Base-by-base conservation (phyloP, 352 stramenopile genomes). In the Globisporangium splendens region DNA sequence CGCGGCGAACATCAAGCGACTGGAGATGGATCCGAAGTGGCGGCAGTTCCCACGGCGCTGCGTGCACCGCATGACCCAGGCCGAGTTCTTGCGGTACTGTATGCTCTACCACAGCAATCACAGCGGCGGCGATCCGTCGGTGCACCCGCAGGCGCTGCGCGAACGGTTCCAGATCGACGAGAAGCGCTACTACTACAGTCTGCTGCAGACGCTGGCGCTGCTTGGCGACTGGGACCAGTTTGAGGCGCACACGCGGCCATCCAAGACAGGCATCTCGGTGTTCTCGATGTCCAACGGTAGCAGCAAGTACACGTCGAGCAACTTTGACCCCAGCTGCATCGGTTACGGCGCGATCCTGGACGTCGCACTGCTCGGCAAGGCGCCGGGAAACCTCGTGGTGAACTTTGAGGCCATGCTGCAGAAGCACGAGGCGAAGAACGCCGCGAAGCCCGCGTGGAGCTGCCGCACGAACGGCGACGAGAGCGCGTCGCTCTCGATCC, bases 281-380 rank as follows among this genome's bases (percentile, higher is more conserved):
- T 73, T 81, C n/a, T 28, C 59, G 7, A 51, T 49, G 33, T 35
- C 13, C 11, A 60, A 44, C 20, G 61, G 61, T 24, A 70, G 38
- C 39, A 58, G 47, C 2, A 65, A 38, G 43, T 31, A 63, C 24
- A 21, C 61, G 5, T 54, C 57, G 15, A 31, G 42, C n/a, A 61
- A 54, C 46, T 59, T 57, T 17, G 55, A 54, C 42, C 68, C 68
- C 18, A 71, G 66, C 46, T 72, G 63, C 20, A 86, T 91, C 51
- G 83, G 83, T 6, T 91, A 83, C 59, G 83, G 83, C 46, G 72
- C 80, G 17, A 80, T 93, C 38, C 62, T 93, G 21, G 80, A 91
- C 66, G 68, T 89, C n/a, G 75, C 73, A 2, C 44, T 79, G 21
- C 48, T 67, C n/a, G 46, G 62, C n/a, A 58, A 79, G 35, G 83